Percentiles rank a stretch among this genome's conserved stretches.
These are phyloP conservation scores for Micractinium sp. DNA, from an alignment of 139 green algal species.

Conservation along the genomic window DNA sequence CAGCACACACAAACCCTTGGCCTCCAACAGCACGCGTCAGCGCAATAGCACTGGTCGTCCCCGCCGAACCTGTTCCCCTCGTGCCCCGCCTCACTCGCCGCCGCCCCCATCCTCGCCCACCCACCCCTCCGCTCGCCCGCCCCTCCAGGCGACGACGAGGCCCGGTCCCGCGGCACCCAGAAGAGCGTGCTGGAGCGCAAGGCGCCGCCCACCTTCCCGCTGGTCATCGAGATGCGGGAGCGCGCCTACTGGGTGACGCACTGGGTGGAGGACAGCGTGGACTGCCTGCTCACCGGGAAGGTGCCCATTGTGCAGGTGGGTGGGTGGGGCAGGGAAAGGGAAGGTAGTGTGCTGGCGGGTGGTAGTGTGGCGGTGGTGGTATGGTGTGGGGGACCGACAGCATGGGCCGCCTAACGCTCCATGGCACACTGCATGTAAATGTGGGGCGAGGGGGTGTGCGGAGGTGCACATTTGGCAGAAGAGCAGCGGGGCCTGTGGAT, in stretches of 20 bases:
- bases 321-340: background rate
- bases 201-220: slow-evolving; percentile 92
- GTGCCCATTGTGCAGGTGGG: slow-evolving; percentile 81
- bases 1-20: no score
- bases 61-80: no score
- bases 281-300: slow-evolving; percentile 79
- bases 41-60: no score
- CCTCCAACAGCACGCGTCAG: no score
- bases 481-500: background rate
- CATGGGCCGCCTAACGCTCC: no score
- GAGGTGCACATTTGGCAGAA: background rate
- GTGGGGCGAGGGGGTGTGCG: background rate
- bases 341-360: no score
- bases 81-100: background rate
- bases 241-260: slow-evolving; percentile 88
- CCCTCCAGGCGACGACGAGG: slow-evolving; percentile 89
- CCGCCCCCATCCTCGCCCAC: background rate
- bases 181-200: slow-evolving; percentile 96
- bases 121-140: no score
- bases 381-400: background rate
- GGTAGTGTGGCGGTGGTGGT: background rate
- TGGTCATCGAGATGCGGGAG: slow-evolving; percentile 96
- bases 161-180: slow-evolving; percentile 85
- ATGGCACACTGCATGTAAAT: no score
- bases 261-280: slow-evolving; percentile 84